phyloP scores from a whole-genome alignment of 129 eudicot genomes.

The Lactuca sativa region DNA sequence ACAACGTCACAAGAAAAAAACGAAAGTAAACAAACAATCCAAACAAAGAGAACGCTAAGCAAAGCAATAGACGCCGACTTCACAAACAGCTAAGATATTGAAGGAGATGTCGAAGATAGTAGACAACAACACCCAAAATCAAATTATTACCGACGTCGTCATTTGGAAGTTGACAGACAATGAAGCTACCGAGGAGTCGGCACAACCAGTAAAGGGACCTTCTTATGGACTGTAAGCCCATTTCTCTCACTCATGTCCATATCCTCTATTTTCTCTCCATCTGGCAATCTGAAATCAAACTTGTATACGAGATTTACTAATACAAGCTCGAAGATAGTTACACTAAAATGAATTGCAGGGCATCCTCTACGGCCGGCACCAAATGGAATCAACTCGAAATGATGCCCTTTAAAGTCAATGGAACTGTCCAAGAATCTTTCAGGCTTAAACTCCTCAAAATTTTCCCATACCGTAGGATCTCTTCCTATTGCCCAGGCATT shows the following conservation, averaged over 20 bases:
- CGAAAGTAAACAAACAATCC: no score
- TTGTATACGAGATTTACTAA: constrained; percentile 38
- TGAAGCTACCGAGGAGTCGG: background rate
- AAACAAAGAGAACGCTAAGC: no score
- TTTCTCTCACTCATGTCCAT: constrained; percentile 38
- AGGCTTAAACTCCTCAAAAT: constrained; percentile 41
- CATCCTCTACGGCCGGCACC: constrained; percentile 63
- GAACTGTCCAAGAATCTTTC: constrained; percentile 40
- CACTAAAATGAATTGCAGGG: constrained; percentile 43
- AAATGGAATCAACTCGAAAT: constrained; percentile 48
- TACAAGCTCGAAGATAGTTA: constrained; percentile 33
- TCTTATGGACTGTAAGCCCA: constrained; percentile 32
- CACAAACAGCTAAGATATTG: no score
- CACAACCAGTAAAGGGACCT: constrained; percentile 27
- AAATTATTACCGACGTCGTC: no score
- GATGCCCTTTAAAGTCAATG: constrained; percentile 38
- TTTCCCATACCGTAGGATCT: constrained; percentile 46
- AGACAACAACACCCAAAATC: no score
- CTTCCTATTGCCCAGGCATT: constrained; percentile 3
- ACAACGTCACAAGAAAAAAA: no score
- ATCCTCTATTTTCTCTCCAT: constrained; percentile 19
- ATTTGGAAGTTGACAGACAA: no score
- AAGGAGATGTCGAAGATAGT: no score
- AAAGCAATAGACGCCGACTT: no score
- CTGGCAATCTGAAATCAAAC: constrained; percentile 42